These are phyloP conservation scores for Camelina sativa DNA, from an alignment of 345 rosid genomes.

Conservation along the genomic window DNA sequence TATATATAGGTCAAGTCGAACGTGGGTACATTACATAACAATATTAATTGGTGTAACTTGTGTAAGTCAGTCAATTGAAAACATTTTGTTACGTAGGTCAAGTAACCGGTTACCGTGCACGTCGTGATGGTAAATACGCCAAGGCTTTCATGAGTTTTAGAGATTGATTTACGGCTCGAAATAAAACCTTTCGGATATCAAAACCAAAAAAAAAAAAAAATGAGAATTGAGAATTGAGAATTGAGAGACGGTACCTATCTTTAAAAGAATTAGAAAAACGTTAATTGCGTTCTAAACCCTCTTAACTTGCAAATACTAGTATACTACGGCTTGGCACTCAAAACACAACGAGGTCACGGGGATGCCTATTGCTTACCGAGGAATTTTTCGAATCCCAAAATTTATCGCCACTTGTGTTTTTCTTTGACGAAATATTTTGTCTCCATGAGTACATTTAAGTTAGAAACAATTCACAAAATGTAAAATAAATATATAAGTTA, in stretches of 20 bases:
- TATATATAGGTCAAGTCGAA: neutral
- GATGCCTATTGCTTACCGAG: neutral
- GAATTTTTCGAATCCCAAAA: neutral
- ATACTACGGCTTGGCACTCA: constrained; percentile 18
- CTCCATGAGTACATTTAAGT: neutral
- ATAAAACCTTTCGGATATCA: neutral
- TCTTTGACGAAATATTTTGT: neutral
- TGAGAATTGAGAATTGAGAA: too few relatives aligned
- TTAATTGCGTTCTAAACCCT: neutral
- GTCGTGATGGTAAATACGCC: too few relatives aligned
- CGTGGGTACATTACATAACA: too few relatives aligned
- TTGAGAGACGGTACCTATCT: too few relatives aligned
- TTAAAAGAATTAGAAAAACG: too few relatives aligned
- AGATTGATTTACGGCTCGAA: too few relatives aligned
- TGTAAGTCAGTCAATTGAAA: too few relatives aligned
- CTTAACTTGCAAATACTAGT: neutral
- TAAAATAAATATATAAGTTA: neutral
- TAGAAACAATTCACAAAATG: constrained; percentile 18
- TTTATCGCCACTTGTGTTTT: constrained; percentile 10
- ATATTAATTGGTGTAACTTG: too few relatives aligned
- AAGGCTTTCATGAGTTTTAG: too few relatives aligned
- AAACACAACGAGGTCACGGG: constrained; percentile 32
- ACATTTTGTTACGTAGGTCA: neutral
- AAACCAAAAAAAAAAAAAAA: neutral
- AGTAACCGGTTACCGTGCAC: neutral